phyloP scores from a whole-genome alignment of 2,329 filamentous ascomycete species.

The Arthrobotrys megalospora region DNA sequence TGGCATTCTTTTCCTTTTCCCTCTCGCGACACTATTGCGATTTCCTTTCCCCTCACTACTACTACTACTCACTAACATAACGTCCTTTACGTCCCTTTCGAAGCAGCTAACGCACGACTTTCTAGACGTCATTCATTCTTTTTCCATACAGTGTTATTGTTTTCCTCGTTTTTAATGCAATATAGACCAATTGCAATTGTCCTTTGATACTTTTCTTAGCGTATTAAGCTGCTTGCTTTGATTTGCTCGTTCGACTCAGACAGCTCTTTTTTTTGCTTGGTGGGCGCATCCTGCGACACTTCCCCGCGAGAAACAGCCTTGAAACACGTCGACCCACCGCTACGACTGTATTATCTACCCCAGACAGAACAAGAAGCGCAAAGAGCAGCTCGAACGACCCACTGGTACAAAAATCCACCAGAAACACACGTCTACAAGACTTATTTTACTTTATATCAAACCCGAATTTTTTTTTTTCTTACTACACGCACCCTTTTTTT shows the following conservation, averaged over 20 bases:
- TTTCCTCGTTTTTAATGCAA: slow-evolving; percentile 11
- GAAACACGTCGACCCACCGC: slow-evolving; percentile 24
- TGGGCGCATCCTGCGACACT: slow-evolving; percentile 28
- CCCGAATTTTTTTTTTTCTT: background rate
- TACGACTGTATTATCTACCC: slow-evolving; percentile 9
- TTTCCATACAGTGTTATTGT: background rate
- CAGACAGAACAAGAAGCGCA: slow-evolving; percentile 15
- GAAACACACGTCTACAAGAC: slow-evolving; percentile 8
- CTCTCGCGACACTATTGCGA: slow-evolving; percentile 47
- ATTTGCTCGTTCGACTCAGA: slow-evolving; percentile 33
- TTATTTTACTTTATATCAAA: slow-evolving; percentile 15
- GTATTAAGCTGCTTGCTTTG: slow-evolving; percentile 44
- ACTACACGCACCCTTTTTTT: background rate
- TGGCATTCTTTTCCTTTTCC: slow-evolving; percentile 15
- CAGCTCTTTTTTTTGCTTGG: slow-evolving; percentile 11
- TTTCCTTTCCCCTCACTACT: slow-evolving; percentile 11
- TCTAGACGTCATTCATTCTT: slow-evolving; percentile 35
- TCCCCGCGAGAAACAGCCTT: slow-evolving; percentile 40
- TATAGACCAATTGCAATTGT: slow-evolving; percentile 48
- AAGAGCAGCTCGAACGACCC: slow-evolving; percentile 10
- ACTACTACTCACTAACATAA: slow-evolving; percentile 20
- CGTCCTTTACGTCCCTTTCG: slow-evolving; percentile 28
- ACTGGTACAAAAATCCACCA: slow-evolving; percentile 1
- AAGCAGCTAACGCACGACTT: slow-evolving; percentile 26
- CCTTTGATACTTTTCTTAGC: slow-evolving; percentile 26